A percentile compares a stretch with the other conserved stretches of the same genome.
Conservation (phyloP, 2,329 filamentous ascomycete species). For the Dactylonectria estremocensis region DNA sequence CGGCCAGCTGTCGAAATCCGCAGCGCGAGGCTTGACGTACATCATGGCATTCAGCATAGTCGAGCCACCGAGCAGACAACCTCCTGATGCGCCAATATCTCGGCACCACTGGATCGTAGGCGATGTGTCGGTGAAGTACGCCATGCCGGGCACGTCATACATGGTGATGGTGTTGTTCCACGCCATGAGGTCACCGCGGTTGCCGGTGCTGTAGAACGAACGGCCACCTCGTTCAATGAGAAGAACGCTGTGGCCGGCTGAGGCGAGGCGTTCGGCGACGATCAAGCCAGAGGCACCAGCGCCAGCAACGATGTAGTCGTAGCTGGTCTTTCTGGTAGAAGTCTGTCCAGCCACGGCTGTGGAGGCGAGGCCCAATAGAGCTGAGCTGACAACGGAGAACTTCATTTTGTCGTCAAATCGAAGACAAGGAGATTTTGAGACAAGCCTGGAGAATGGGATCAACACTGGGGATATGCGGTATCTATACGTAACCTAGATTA, state of each 20-base stretch:
- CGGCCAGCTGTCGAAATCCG: conserved; percentile 81
- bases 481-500: conserved; percentile 36
- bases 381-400: conserved; percentile 28
- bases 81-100: conserved; percentile 55
- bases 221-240: conserved; percentile 72
- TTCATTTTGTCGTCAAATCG: conserved; percentile 29
- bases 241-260: conserved; percentile 74
- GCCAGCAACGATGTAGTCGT: conserved; percentile 44
- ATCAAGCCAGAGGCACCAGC: conserved; percentile 44
- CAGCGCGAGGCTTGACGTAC: conserved; percentile 75
- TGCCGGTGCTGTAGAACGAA: conserved; percentile 75
- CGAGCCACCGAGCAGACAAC: conserved; percentile 77
- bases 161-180: conserved; percentile 77
- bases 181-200: conserved; percentile 67
- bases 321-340: conserved; percentile 33
- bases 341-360: conserved; percentile 26
- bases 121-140: conserved; percentile 77
- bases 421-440: neutral
- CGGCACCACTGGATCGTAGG: conserved; percentile 44
- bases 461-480: conserved; percentile 6
- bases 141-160: conserved; percentile 79
- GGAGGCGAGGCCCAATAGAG: conserved; percentile 32
- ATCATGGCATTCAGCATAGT: conserved; percentile 78
- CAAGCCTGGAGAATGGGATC: neutral
- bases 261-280: conserved; percentile 63